phyloP scores from a whole-genome alignment of 768 basidiomycete genomes.

The Leccinum longicurvipes region DNA sequence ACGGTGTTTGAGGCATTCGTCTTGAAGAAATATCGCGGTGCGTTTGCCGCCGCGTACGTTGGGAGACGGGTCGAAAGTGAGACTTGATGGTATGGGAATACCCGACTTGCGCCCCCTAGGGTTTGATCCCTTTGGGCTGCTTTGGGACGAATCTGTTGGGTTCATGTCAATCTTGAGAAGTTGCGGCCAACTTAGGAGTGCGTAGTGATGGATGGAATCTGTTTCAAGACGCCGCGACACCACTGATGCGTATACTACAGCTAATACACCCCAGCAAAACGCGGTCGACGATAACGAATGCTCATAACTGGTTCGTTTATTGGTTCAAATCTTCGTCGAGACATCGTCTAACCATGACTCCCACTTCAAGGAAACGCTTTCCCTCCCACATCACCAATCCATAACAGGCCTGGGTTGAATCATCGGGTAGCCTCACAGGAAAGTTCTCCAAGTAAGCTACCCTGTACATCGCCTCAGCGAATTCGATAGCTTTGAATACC shows the following conservation, averaged over 20 bases:
- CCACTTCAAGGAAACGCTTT: too few species aligned
- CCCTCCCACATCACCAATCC: too few species aligned
- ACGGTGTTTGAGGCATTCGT: slow-evolving; percentile 67
- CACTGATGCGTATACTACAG: neutral
- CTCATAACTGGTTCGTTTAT: too few species aligned
- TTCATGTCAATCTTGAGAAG: neutral
- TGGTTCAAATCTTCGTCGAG: too few species aligned
- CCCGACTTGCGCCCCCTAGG: neutral
- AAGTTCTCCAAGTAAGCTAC: too few species aligned
- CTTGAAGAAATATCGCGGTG: slow-evolving; percentile 52
- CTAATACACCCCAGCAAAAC: neutral
- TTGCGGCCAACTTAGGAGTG: neutral
- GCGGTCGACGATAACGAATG: neutral
- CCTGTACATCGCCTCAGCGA: too few species aligned
- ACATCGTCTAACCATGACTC: too few species aligned
- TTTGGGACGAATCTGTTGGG: neutral
- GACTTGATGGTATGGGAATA: neutral
- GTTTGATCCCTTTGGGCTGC: neutral
- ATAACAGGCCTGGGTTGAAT: too few species aligned
- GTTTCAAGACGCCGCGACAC: neutral
- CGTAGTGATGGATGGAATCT: neutral
- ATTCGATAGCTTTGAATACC: too few species aligned
- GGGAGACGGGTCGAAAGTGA: neutral
- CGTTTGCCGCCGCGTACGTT: slow-evolving; percentile 5
- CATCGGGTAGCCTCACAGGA: too few species aligned